phyloP scores from a whole-genome alignment of 768 basidiomycete species.

The Rhodotorula paludigena region DNA sequence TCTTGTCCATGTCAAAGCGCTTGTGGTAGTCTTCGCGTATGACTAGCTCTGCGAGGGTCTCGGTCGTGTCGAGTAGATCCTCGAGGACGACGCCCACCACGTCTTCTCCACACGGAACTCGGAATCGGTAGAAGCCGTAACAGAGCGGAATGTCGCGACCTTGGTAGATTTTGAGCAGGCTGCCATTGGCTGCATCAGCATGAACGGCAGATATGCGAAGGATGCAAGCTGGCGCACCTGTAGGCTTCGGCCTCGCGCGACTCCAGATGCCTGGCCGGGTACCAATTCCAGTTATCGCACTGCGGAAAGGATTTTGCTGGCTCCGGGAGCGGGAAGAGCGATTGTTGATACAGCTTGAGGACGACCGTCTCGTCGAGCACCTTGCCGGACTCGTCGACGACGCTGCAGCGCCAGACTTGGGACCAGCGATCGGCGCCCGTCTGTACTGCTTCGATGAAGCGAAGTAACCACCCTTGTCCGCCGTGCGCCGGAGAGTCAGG shows the following conservation, averaged over 20 bases:
- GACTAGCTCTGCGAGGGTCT: too few species aligned
- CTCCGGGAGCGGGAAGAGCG: neutral
- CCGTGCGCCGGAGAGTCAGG: neutral
- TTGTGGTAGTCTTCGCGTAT: too few species aligned
- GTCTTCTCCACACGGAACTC: neutral
- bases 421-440: neutral
- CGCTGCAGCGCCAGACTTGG: constrained; percentile 15
- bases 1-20: too few species aligned
- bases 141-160: constrained; percentile 19
- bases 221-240: neutral
- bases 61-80: constrained; percentile 6
- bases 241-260: neutral
- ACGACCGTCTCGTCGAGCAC: constrained; percentile 7
- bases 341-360: constrained; percentile 10
- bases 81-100: constrained; percentile 18
- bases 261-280: neutral
- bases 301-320: rapidly evolving
- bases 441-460: neutral
- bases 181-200: neutral
- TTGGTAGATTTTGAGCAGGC: neutral
- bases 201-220: neutral
- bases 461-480: neutral
- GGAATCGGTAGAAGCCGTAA: constrained; percentile 23
- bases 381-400: too few species aligned
- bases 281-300: neutral